Base-by-base conservation (phyloP, 2,329 filamentous ascomycete species). In the Didymosphaeria variabile region DNA sequence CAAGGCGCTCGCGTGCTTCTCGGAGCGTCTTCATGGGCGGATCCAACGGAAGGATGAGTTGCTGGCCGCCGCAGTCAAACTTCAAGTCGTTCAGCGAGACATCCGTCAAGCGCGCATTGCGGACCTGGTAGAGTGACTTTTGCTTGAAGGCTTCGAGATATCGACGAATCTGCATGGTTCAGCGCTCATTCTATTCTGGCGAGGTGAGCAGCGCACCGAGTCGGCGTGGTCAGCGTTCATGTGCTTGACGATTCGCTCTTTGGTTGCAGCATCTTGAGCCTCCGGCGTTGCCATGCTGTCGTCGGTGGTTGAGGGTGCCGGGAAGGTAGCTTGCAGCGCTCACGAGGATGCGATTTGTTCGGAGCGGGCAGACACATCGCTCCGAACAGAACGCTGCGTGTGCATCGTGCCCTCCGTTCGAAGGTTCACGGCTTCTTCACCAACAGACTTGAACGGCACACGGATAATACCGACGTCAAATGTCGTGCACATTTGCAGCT, bases 171-270 rank as follows among this genome's bases (percentile, higher is more conserved):
- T 84, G 45, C 10, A 55, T 45, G 8, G 47, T 40, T 67, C 40
- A 60, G 15, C 21, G 13, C 9, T 26, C 7, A 7, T 54, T 56
- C 57, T 58, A 7, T 69, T 49, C 57, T 32, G 50, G 47, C 19
- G 29, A 32, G 55, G 19, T 26, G 34, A 55, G 58, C 44, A 34
- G 45, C 73, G 23, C 75, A 83, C 87, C 60, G 92, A 92, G 68
- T 87, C 85, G 55, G 85, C 82, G 80, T 97, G 94, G 78, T 94
- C 91, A 46, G 83, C 82, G 81, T 97, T 97, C 92, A 97, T 95
- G 82, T 97, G 94, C 36, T 83, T 83, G 73, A 94, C 86, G 77
- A 93, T 89, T 60, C 89, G 87, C 60, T 82, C 71, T 72, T 88
- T 88, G 60, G 82, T 79, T 0, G 81, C 83, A 42, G 79, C 79